Percentiles rank a stretch among this genome's conserved stretches.
phyloP scores from a whole-genome alignment of 352 stramenopile species.

The Globisporangium mamillatum region DNA sequence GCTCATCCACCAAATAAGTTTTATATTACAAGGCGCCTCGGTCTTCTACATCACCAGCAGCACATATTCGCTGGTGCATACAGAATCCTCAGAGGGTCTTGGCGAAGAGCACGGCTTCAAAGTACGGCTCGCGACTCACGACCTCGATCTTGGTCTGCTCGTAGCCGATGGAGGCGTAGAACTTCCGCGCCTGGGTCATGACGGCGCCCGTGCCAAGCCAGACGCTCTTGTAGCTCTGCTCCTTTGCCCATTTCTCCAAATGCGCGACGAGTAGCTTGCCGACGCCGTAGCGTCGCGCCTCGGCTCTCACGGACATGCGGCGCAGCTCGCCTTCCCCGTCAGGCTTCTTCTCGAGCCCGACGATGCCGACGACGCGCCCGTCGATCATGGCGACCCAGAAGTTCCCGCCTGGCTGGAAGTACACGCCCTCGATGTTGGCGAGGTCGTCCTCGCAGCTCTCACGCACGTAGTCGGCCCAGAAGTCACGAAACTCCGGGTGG shows the following conservation, averaged over 20 bases:
- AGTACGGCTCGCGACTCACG: not conserved
- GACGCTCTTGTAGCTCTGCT: conserved; percentile 9
- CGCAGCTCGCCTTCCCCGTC: conserved; percentile 22
- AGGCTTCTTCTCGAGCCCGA: conserved; percentile 21
- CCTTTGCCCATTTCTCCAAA: conserved; percentile 24
- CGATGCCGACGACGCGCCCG: conserved; percentile 19
- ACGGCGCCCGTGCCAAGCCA: conserved; percentile 15
- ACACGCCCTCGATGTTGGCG: conserved; percentile 29
- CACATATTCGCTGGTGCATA: not conserved
- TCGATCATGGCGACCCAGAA: conserved; percentile 35
- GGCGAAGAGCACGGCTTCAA: conserved; percentile 7
- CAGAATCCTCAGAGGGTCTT: not conserved
- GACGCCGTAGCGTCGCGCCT: conserved; percentile 23
- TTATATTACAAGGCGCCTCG: not conserved
- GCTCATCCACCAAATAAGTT: not conserved
- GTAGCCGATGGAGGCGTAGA: conserved; percentile 16
- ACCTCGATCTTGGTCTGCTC: conserved; percentile 1
- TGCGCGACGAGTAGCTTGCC: conserved; percentile 17
- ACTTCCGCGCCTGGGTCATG: conserved; percentile 7
- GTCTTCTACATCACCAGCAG: not conserved
- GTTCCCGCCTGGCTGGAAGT: conserved; percentile 31
- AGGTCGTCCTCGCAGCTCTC: conserved; percentile 21
- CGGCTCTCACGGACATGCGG: conserved; percentile 24
- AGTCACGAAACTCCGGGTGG: not conserved
- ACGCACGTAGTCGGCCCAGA: conserved; percentile 4